Conservation (phyloP, 164 flowering plant genomes). For the Vitis rupestris region DNA sequence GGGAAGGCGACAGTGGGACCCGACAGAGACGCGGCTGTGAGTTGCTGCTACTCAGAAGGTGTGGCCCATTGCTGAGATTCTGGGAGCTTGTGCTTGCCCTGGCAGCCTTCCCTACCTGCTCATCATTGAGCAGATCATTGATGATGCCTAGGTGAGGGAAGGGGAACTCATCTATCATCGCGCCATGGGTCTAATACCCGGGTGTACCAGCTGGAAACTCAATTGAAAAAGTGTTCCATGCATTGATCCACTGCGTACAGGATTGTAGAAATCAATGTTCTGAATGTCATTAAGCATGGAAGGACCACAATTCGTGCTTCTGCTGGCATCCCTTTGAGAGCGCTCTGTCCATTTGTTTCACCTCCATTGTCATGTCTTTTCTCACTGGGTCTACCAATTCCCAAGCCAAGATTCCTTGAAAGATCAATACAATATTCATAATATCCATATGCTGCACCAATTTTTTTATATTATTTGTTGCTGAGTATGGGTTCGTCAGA, state of each 20-base stretch:
- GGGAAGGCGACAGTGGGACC: too few species aligned
- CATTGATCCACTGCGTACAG: conserved; percentile 23
- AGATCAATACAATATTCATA: too few species aligned
- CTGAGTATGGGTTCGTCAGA: too few species aligned
- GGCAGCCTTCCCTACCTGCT: conserved; percentile 39
- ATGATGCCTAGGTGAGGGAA: conserved; percentile 97
- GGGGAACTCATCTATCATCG: conserved; percentile 75
- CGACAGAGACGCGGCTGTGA: too few species aligned
- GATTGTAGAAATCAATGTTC: conserved; percentile 33
- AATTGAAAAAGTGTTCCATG: conserved; percentile 21
- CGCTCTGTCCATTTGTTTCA: conserved; percentile 57
- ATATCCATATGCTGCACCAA: too few species aligned
- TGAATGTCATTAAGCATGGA: conserved; percentile 27
- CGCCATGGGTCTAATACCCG: conserved; percentile 47
- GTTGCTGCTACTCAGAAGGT: conserved; percentile 23
- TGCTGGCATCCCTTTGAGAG: conserved; percentile 33
- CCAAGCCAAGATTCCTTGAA: too few species aligned
- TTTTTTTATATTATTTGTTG: too few species aligned
- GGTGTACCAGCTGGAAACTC: conserved; percentile 43
- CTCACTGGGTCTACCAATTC: too few species aligned
- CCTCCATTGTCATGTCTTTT: too few species aligned
- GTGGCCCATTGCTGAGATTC: conserved; percentile 34
- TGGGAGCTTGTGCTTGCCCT: conserved; percentile 23
- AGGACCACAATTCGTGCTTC: conserved; percentile 24
- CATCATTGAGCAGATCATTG: conserved; percentile 87